Evolutionary conservation across 768 basidiomycete species (phyloP).

Genomic region (Panus rudis): DNA sequence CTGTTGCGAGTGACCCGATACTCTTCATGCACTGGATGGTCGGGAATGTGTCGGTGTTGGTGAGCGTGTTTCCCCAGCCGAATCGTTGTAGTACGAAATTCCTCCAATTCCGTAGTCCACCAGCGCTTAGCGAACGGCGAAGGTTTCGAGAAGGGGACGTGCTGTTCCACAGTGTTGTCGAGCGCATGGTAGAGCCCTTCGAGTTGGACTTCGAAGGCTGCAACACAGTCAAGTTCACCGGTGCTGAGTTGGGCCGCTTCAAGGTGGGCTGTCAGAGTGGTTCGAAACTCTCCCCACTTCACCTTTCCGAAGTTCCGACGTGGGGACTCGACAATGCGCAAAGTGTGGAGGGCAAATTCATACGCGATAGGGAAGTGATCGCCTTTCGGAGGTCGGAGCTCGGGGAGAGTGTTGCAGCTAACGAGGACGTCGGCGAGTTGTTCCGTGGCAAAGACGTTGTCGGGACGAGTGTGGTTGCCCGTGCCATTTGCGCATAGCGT

Average conservation of each 20-base stretch:
- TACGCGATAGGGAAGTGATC: slow-evolving; percentile 35
- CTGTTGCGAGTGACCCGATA: background rate
- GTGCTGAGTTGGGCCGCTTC: background rate
- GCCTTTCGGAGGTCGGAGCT: slow-evolving; percentile 12
- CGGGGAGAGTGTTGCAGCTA: slow-evolving; percentile 11
- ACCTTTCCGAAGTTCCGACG: slow-evolving; percentile 22
- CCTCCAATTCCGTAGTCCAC: background rate
- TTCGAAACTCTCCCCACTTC: slow-evolving; percentile 26
- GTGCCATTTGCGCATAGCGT: slow-evolving; percentile 23
- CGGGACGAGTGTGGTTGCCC: slow-evolving; percentile 30
- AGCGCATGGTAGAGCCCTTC: background rate
- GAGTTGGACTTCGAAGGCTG: background rate
- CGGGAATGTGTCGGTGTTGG: background rate
- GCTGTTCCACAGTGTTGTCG: background rate
- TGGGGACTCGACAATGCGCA: background rate
- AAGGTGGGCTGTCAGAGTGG: slow-evolving; percentile 10
- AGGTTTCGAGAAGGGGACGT: background rate
- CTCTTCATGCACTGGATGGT: background rate
- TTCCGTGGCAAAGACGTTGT: slow-evolving; percentile 32
- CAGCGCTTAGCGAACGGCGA: background rate
- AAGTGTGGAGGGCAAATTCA: slow-evolving; percentile 12
- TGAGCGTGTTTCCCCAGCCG: background rate
- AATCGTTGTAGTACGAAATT: background rate
- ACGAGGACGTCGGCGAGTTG: background rate
- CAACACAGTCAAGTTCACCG: background rate